Evolutionary conservation across 2,329 filamentous ascomycete genomes (phyloP).

Genomic region (Penicillium hordei): DNA sequence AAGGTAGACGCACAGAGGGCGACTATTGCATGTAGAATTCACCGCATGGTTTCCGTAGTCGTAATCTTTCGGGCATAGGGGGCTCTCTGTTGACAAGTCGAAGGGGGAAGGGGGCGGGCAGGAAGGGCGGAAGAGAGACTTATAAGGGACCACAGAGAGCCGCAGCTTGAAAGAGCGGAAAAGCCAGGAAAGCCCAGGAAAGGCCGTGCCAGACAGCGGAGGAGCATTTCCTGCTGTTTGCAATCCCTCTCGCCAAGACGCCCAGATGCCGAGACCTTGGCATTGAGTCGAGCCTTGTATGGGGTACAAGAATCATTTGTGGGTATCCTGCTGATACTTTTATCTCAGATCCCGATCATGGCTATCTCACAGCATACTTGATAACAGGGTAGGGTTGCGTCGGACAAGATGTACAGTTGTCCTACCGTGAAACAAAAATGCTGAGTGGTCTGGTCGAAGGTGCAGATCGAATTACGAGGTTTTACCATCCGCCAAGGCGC

Average conservation of each 20-base stretch:
- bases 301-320: neutral
- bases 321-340: constrained; percentile 1
- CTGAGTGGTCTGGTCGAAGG: constrained; percentile 11
- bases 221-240: constrained; percentile 24
- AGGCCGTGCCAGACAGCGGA: constrained; percentile 26
- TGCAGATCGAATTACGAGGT: constrained; percentile 13
- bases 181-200: constrained; percentile 23
- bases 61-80: constrained; percentile 6
- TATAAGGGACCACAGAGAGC: constrained; percentile 16
- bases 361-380: neutral
- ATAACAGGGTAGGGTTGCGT: neutral
- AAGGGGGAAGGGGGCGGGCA: constrained; percentile 7
- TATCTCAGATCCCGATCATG: neutral
- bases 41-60: constrained; percentile 22
- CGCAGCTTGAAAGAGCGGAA: constrained; percentile 23
- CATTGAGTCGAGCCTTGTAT: constrained; percentile 21
- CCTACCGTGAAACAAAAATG: neutral
- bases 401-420: constrained; percentile 4
- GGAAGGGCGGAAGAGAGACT: constrained; percentile 13
- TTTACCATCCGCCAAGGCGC: constrained; percentile 28
- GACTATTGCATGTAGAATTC: constrained; percentile 20
- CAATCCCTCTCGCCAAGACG: constrained; percentile 28
- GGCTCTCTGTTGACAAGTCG: constrained; percentile 10
- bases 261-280: constrained; percentile 37
- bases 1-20: constrained; percentile 22